Evolutionary conservation across 1,284 basidiomycete species (phyloP), one percentile per base, ranked within the genome.

Genomic region (Ustilago nuda): DNA sequence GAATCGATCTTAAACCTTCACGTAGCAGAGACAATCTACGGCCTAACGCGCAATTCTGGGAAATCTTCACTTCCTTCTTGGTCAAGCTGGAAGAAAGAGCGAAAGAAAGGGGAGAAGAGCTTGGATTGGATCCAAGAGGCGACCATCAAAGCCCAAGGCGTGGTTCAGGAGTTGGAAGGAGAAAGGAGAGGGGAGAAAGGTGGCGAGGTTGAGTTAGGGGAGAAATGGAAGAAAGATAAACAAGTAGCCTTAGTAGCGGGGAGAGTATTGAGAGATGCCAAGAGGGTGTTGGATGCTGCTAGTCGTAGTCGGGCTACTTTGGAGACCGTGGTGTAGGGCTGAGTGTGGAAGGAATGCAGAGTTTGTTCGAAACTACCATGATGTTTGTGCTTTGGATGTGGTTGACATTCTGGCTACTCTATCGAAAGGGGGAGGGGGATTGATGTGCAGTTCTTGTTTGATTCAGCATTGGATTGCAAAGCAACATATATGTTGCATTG

Each of bases 11-110:
- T 79, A 4, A 57, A 67, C 33, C 59, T 82, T 41, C 81, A 84
- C 48, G 52, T 83, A 1, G 83, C 81, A 30, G 82, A 84, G 50
- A 84, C 83, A 1, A 60, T 82, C 19, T 81, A 67, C 36, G 83
- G 76, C 5, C 66, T 84, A n/a, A 53, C 60, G 45, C 17, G 30
- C 7, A 11, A 19, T 35, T 17, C 15, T 36, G 39, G n/a, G 11
- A 50, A 32, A 7, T 52, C 46, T 27, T 36, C 41, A 12, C 55
- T 41, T 39, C 33, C 45, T 5, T 39, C 56, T 9, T 41, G 36
- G 12, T 50, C 39, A 11, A 41, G 11, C 39, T 41, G 9, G 6
- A 45, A 45, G 15, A 41, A 55, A 33, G 39, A 33, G 19, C 45
- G 30, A 19, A 48, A 12, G 11, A 53, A 46, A 2, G 33, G 3